Percentiles rank a stretch among this genome's conserved stretches.
Conservation (phyloP, 169 alveolate genomes). For the Eimeria acervulina region DNA sequence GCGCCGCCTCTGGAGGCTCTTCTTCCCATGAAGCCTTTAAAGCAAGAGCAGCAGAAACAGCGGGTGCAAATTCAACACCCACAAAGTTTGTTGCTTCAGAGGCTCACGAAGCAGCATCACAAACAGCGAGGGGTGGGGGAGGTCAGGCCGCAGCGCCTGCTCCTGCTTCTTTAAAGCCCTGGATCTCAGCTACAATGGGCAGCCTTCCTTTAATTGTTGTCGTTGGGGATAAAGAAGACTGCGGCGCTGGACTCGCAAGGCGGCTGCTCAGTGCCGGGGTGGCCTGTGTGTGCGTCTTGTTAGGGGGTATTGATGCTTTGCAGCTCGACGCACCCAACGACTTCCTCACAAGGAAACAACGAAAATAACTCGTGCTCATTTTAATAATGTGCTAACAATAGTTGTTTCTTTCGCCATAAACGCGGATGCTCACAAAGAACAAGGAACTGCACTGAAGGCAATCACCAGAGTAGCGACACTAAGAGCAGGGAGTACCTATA, state of each 20-base stretch:
- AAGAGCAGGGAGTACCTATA: neutral
- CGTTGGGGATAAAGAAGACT: constrained; percentile 61
- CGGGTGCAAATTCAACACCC: neutral
- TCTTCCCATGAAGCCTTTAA: constrained; percentile 1
- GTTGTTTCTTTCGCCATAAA: neutral
- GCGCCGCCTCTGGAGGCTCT: constrained; percentile 16
- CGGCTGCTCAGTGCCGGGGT: constrained; percentile 71
- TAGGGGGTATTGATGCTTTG: constrained; percentile 76
- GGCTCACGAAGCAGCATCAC: neutral
- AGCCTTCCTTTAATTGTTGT: constrained; percentile 55
- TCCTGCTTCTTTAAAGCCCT: neutral
- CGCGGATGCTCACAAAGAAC: neutral
- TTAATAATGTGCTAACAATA: neutral
- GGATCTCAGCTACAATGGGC: constrained; percentile 19
- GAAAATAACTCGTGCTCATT: neutral
- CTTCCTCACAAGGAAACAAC: constrained; percentile 12
- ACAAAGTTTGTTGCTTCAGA: neutral
- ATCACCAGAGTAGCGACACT: too few relatives aligned
- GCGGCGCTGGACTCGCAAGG: constrained; percentile 63
- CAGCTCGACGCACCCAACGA: constrained; percentile 70
- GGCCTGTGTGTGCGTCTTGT: constrained; percentile 61
- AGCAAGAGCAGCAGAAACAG: neutral
- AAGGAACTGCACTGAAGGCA: too few relatives aligned
- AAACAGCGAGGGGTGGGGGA: neutral
- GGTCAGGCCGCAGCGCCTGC: neutral